Base-by-base conservation (phyloP, 108 stramenopile species). In the Schizochytrium sp. region DNA sequence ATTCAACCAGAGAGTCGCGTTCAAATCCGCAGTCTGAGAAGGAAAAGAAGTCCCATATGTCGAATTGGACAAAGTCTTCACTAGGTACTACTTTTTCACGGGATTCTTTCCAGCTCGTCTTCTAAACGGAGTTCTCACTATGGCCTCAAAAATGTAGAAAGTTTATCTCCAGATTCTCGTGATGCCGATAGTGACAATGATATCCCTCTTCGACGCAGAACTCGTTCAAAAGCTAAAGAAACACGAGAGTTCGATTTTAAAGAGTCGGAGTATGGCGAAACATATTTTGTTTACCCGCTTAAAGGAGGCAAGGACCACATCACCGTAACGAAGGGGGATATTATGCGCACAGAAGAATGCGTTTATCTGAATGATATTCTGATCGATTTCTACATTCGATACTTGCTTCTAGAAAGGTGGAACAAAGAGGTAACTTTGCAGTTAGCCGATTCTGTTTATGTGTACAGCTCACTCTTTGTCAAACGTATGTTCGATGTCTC, bases 361-460 rank as follows among this genome's bases (percentile, higher is more conserved):
- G 28, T 83, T 0, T 83, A 47, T 40, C 76, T 83, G 53, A 83
- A 83, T 40, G 76, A 83, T 53, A 55, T 83, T 1, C 28, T 83
- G 28, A 83, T 83, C 47, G 76, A 83, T 53, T 83, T 83, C 47
- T 83, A 83, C 53, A 83, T 83, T 83, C 47, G 53, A 5, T 83
- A 83, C 47, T 53, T 83, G 47, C 47, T 83, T 28, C 45, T 13
- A 8, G 28, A 83, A 55, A 47, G n/a, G 76, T 50, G 45, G 17
- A 50, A 83, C 5, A 13, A 12, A 5, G 55, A 55, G 10, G 12
- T 10, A 53, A 47, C 5, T 8, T 55, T 55, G 76, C 76, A 49
- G 12, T n/a, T 60, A 17, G 19, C 17, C n/a, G 76, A 83, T 13
- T n/a, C 10, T 5, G 50, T 83, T 5, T 83, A 83, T 28, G 76